A percentile compares a stretch with the other conserved stretches of the same genome.
Evolutionary conservation across 352 stramenopile genomes (phyloP).

Genomic region (Thalassiosira pacifica): DNA sequence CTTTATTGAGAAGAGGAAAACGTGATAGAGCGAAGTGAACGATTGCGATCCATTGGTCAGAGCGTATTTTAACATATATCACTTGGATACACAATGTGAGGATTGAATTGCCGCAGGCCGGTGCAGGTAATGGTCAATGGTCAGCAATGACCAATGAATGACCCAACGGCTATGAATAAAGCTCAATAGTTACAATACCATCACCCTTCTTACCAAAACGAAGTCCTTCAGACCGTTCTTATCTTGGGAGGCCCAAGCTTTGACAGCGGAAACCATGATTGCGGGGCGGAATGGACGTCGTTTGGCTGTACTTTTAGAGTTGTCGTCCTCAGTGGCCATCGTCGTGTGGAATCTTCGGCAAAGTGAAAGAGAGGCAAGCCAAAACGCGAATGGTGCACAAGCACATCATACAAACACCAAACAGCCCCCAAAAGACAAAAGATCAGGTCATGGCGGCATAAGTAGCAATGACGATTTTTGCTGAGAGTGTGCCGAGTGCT

Average conservation of each 20-base stretch:
- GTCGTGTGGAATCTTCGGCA: too few relatives aligned
- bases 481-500: too few relatives aligned
- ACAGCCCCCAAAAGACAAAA: too few relatives aligned
- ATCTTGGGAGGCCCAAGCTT: conserved; percentile 58
- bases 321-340: too few relatives aligned
- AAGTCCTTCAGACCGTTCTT: conserved; percentile 66
- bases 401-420: too few relatives aligned
- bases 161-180: background rate
- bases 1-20: background rate
- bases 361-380: too few relatives aligned
- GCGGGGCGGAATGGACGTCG: conserved; percentile 1
- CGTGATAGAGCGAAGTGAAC: background rate
- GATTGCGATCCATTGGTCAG: background rate
- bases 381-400: too few relatives aligned
- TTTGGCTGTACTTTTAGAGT: too few relatives aligned
- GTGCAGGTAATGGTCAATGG: too few relatives aligned
- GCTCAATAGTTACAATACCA: background rate
- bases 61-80: background rate
- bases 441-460: too few relatives aligned
- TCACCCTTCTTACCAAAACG: conserved; percentile 23
- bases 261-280: conserved; percentile 51
- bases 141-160: background rate
- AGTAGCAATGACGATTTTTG: too few relatives aligned
- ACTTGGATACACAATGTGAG: background rate
- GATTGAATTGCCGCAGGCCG: background rate